Percentiles rank a stretch among this genome's conserved stretches.
These are phyloP conservation scores for Phytophthora sansomeana DNA, from an alignment of 352 stramenopile species.

Conservation along the genomic window DNA sequence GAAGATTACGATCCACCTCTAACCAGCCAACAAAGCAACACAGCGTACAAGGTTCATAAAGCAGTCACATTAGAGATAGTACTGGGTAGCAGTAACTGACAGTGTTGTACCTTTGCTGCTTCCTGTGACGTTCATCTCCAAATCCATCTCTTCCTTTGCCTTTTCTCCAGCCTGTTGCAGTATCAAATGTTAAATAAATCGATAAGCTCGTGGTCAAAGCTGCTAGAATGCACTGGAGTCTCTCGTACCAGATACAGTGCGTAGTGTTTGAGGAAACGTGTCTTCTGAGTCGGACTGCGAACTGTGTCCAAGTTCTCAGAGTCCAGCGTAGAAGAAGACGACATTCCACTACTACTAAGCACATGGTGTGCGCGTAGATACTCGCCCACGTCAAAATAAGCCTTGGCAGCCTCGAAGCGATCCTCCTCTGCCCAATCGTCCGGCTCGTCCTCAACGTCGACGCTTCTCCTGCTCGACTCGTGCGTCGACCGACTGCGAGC, in stretches of 20 bases:
- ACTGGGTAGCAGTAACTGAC: too few species aligned
- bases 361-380: slow-evolving; percentile 80
- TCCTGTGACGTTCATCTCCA: slow-evolving; percentile 73
- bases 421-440: slow-evolving; percentile 39
- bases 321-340: not conserved
- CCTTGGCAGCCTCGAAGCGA: slow-evolving; percentile 70
- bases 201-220: too few species aligned
- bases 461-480: not conserved
- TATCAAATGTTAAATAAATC: too few species aligned
- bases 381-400: slow-evolving; percentile 77
- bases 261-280: slow-evolving; percentile 81
- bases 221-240: too few species aligned
- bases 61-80: too few species aligned
- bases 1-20: slow-evolving; percentile 47
- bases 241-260: slow-evolving; percentile 70
- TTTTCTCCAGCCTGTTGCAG: slow-evolving; percentile 73
- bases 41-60: not conserved
- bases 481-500: slow-evolving; percentile 20
- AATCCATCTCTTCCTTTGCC: slow-evolving; percentile 79
- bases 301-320: not conserved
- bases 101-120: slow-evolving; percentile 39
- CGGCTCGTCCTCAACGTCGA: slow-evolving; percentile 12
- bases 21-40: not conserved
- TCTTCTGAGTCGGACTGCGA: slow-evolving; percentile 38
- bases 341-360: slow-evolving; percentile 29